Conservation (phyloP, 768 basidiomycete genomes). For the Ephemerocybe angulata region DNA sequence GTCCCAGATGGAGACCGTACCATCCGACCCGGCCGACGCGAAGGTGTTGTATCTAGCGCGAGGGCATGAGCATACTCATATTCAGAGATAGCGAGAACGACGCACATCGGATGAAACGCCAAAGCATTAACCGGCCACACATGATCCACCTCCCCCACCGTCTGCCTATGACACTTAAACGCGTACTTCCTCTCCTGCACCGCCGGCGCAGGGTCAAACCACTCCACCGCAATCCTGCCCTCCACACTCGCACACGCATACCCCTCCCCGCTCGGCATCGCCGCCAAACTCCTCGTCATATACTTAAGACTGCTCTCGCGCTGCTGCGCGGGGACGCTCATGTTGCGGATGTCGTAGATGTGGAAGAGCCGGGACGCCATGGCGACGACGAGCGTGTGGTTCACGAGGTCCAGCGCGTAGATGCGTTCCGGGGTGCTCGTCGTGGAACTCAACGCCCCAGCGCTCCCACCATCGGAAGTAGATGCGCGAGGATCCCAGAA, state of each 20-base stretch:
- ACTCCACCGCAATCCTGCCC: constrained; percentile 95
- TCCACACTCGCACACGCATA: constrained; percentile 94
- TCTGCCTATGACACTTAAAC: constrained; percentile 94
- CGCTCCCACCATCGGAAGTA: no score
- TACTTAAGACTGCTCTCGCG: constrained; percentile 94
- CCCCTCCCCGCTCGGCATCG: constrained; percentile 91
- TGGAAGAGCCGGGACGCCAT: constrained; percentile 90
- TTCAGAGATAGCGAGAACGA: constrained; percentile 3
- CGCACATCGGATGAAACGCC: constrained; percentile 86
- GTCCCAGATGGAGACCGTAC: constrained; percentile 95
- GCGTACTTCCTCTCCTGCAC: constrained; percentile 87
- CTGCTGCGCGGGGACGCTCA: constrained; percentile 41
- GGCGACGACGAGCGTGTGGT: constrained; percentile 80
- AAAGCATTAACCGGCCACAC: constrained; percentile 96
- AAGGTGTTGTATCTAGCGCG: constrained; percentile 80
- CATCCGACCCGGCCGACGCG: constrained; percentile 92
- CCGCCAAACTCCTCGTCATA: constrained; percentile 87
- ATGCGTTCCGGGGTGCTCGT: constrained; percentile 70
- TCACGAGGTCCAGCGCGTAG: constrained; percentile 78
- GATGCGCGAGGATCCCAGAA: constrained; percentile 91
- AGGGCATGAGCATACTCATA: not conserved
- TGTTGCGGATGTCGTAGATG: constrained; percentile 82
- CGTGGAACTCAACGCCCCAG: constrained; percentile 22
- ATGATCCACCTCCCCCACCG: constrained; percentile 87
- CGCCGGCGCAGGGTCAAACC: constrained; percentile 78